phyloP scores from a whole-genome alignment of 257 asterid species.

The Plantago major region DNA sequence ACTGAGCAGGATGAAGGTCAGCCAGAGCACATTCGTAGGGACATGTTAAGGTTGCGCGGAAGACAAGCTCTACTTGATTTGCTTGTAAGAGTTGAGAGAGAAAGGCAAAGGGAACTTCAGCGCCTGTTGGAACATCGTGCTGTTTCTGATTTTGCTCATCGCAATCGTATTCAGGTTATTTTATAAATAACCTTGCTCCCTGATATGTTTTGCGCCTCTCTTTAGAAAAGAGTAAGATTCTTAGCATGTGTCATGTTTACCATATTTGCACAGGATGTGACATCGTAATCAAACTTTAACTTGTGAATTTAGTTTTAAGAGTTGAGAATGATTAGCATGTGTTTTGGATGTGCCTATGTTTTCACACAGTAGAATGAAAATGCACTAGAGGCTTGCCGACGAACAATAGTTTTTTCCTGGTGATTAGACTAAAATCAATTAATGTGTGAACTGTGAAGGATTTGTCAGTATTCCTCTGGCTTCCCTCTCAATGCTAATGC shows the following conservation, averaged over 20 bases:
- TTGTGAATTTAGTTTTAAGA: background rate
- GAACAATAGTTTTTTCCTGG: too few relatives aligned
- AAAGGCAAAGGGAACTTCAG: constrained; percentile 42
- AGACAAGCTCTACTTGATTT: constrained; percentile 64
- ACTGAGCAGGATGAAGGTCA: constrained; percentile 53
- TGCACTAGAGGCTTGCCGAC: too few relatives aligned
- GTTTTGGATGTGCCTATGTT: background rate
- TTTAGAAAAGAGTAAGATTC: background rate
- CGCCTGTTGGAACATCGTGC: constrained; percentile 41
- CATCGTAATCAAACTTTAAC: background rate
- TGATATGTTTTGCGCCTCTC: background rate
- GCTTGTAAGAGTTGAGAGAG: constrained; percentile 47
- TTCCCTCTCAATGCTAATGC: too few relatives aligned
- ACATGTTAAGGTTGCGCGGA: constrained; percentile 63
- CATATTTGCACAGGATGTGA: background rate
- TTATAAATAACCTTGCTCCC: background rate
- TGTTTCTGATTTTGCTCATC: constrained; percentile 43
- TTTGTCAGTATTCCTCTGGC: too few relatives aligned
- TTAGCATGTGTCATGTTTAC: background rate
- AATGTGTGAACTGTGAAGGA: too few relatives aligned
- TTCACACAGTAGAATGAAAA: too few relatives aligned
- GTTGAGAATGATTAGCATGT: background rate
- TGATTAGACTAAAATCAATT: too few relatives aligned
- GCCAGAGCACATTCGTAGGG: constrained; percentile 66
- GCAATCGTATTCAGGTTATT: constrained; percentile 42